phyloP scores from a whole-genome alignment of 2,329 filamentous ascomycete species.

The Fusarium sp. region DNA sequence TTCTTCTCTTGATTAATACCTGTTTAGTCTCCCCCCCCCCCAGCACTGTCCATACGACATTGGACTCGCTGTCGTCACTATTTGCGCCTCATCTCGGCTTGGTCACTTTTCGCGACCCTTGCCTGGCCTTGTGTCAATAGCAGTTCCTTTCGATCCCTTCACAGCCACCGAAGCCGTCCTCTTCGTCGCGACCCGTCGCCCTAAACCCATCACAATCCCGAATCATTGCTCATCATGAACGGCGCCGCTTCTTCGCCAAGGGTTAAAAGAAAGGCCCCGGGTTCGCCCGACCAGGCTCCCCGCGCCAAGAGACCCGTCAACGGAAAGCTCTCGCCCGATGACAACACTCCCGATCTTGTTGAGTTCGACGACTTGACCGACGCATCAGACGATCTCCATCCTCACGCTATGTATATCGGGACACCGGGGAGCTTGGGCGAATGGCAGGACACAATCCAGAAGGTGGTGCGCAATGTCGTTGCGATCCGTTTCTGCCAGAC shows the following conservation, averaged over 20 bases:
- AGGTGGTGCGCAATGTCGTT: conserved; percentile 92
- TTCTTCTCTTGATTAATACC: conserved; percentile 13
- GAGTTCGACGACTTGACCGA: conserved; percentile 55
- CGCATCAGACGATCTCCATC: conserved; percentile 52
- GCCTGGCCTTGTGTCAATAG: conserved; percentile 24
- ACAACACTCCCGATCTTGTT: conserved; percentile 58
- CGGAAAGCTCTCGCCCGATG: conserved; percentile 59
- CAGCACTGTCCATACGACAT: conserved; percentile 23
- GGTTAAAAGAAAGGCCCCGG: conserved; percentile 63
- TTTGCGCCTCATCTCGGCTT: conserved; percentile 28
- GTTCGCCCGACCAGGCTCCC: conserved; percentile 51
- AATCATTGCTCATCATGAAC: conserved; percentile 52
- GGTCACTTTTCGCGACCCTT: conserved; percentile 35
- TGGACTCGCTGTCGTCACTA: conserved; percentile 43
- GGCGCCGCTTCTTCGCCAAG: conserved; percentile 52
- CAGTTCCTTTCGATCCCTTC: conserved; percentile 22
- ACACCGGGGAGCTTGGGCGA: conserved; percentile 62
- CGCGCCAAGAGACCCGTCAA: conserved; percentile 53
- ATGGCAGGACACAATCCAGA: conserved; percentile 96
- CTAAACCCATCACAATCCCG: conserved; percentile 7
- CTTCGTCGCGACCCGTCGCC: conserved; percentile 16
- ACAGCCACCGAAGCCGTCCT: conserved; percentile 7
- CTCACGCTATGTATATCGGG: conserved; percentile 49
- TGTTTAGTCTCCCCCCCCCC: conserved; percentile 22
- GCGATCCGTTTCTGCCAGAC: conserved; percentile 99